Conservation (phyloP, 495 filamentous ascomycete species). For the Corynascus novoguineensis region DNA sequence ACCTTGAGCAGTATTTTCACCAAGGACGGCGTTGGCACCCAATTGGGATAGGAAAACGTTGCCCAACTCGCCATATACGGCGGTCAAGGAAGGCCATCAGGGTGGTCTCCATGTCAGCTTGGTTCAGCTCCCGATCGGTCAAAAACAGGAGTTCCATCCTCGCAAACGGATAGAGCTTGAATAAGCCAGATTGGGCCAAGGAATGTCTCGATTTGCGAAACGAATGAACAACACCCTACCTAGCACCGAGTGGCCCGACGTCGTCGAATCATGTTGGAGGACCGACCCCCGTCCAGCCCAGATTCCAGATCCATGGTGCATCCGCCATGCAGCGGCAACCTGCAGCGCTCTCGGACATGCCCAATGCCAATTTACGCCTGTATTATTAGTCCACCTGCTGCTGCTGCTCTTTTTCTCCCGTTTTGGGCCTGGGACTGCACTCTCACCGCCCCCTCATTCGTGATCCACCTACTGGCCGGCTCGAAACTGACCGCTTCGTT, state of each 20-base stretch:
- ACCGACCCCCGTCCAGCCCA: background rate
- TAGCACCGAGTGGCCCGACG: background rate
- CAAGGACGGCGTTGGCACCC: too few species aligned
- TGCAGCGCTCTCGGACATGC: constrained; percentile 8
- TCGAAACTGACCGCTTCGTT: background rate
- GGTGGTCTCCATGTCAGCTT: background rate
- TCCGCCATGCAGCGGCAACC: constrained; percentile 8
- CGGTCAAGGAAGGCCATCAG: background rate
- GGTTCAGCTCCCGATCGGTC: background rate
- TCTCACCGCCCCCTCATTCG: background rate
- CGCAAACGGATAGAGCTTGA: too few species aligned
- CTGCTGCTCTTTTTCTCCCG: background rate
- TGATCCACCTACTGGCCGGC: background rate
- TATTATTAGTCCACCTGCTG: background rate
- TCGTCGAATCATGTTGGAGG: background rate
- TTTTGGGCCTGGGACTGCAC: background rate
- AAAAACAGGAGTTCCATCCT: too few species aligned
- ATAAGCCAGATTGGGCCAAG: too few species aligned
- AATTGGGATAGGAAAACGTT: too few species aligned
- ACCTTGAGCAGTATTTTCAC: too few species aligned
- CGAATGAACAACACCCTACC: too few species aligned
- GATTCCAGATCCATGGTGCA: constrained; percentile 15
- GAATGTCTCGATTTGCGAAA: too few species aligned
- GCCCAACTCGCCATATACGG: too few species aligned
- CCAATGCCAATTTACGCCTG: background rate